phyloP scores from a whole-genome alignment of 2,329 filamentous ascomycete genomes.

The Xenoacremonium recifei region DNA sequence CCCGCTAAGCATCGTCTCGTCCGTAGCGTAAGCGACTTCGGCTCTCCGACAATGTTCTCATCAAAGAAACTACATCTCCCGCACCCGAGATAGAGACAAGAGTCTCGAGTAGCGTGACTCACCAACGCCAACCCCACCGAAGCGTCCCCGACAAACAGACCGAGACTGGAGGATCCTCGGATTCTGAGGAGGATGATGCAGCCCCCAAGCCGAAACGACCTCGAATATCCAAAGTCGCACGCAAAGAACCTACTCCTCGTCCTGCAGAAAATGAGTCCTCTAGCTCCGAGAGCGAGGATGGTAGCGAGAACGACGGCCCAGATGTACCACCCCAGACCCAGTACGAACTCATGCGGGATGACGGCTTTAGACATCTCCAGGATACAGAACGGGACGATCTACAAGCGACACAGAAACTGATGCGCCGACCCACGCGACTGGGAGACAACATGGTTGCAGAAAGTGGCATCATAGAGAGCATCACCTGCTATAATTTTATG shows the following conservation, averaged over 20 bases:
- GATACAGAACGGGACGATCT: slow-evolving; percentile 59
- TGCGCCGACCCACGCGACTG: slow-evolving; percentile 45
- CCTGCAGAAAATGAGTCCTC: slow-evolving; percentile 25
- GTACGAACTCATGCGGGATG: slow-evolving; percentile 61
- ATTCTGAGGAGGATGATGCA: no score
- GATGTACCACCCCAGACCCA: slow-evolving; percentile 52
- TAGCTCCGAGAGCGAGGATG: slow-evolving; percentile 31
- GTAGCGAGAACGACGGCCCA: slow-evolving; percentile 23
- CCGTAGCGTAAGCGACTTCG: slow-evolving; percentile 33
- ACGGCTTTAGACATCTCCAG: slow-evolving; percentile 56
- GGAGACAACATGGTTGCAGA: slow-evolving; percentile 75
- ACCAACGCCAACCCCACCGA: no score
- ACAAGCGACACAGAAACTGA: slow-evolving; percentile 63
- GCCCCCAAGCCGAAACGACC: no score
- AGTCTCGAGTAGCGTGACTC: no score
- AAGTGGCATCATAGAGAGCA: slow-evolving; percentile 82
- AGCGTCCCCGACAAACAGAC: no score
- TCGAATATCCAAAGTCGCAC: no score
- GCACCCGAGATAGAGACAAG: no score
- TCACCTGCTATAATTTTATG: slow-evolving; percentile 94
- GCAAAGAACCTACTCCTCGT: slow-evolving; percentile 13
- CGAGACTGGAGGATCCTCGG: no score
- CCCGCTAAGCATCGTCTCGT: no score
- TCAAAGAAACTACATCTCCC: no score
- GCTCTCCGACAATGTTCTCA: slow-evolving; percentile 28